These are phyloP conservation scores for Hypoxylon sp. DNA, from an alignment of 2,329 filamentous ascomycete genomes.

Conservation along the genomic window DNA sequence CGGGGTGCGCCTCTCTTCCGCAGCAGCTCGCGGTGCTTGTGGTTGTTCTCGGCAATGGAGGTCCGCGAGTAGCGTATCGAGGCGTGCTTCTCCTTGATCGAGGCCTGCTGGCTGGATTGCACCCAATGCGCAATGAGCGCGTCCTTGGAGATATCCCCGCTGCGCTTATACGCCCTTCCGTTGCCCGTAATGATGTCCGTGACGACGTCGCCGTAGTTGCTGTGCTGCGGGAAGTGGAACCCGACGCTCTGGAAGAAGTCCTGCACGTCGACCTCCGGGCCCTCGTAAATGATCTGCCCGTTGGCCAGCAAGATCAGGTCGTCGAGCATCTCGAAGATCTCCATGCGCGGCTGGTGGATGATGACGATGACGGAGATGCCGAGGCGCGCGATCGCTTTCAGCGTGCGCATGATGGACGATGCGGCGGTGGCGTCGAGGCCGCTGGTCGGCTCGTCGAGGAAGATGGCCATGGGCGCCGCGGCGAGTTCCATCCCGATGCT, in stretches of 20 bases:
- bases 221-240: slow-evolving; percentile 64
- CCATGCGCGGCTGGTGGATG: slow-evolving; percentile 71
- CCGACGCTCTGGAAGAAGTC: slow-evolving; percentile 67
- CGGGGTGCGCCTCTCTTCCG: slow-evolving; percentile 65
- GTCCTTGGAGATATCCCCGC: slow-evolving; percentile 64
- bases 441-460: slow-evolving; percentile 68
- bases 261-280: slow-evolving; percentile 60
- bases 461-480: slow-evolving; percentile 69
- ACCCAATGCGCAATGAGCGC: slow-evolving; percentile 66
- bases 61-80: slow-evolving; percentile 53
- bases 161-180: slow-evolving; percentile 64
- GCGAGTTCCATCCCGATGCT: slow-evolving; percentile 73
- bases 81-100: slow-evolving; percentile 46
- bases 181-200: slow-evolving; percentile 75
- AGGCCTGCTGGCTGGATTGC: slow-evolving; percentile 49
- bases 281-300: slow-evolving; percentile 70
- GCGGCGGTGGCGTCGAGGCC: slow-evolving; percentile 70
- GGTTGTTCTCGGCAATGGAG: slow-evolving; percentile 57
- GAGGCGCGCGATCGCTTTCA: slow-evolving; percentile 67
- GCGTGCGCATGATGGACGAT: slow-evolving; percentile 67
- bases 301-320: slow-evolving; percentile 68
- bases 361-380: slow-evolving; percentile 72
- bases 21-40: slow-evolving; percentile 61
- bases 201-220: slow-evolving; percentile 70
- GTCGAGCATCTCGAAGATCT: slow-evolving; percentile 72